Evolutionary conservation across 1,139 yeast genomes (phyloP).

Genomic region (Citeromyces hawaiiensis): DNA sequence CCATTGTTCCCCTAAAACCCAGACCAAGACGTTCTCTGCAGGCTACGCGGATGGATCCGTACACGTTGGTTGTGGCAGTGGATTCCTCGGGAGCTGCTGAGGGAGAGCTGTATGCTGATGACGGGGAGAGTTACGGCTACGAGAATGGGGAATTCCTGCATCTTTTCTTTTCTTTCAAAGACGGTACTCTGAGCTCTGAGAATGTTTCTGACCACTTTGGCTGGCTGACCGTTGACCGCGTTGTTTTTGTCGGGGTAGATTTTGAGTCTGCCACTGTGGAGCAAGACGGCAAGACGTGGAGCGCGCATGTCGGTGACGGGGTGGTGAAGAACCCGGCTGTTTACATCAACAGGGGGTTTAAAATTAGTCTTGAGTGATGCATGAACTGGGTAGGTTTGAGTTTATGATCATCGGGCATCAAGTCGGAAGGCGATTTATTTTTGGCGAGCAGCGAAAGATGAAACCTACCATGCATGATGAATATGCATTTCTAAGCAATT

Average conservation of each 20-base stretch:
- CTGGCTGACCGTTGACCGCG: conserved; percentile 36
- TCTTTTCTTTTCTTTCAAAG: conserved; percentile 21
- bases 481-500: too few relatives aligned
- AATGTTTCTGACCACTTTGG: conserved; percentile 13
- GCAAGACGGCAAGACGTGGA: conserved; percentile 24
- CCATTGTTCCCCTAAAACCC: conserved; percentile 51
- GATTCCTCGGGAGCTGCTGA: conserved; percentile 41
- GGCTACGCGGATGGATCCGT: conserved; percentile 74
- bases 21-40: conserved; percentile 71
- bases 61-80: conserved; percentile 58
- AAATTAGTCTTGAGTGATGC: background rate
- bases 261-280: conserved; percentile 16
- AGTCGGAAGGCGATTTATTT: too few relatives aligned
- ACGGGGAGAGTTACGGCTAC: conserved; percentile 63
- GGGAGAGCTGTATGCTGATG: conserved; percentile 60
- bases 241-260: conserved; percentile 35
- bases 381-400: too few relatives aligned
- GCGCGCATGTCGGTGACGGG: conserved; percentile 15
- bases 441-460: too few relatives aligned
- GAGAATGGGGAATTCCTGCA: conserved; percentile 31
- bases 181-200: conserved; percentile 15
- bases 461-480: too few relatives aligned
- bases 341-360: background rate
- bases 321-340: conserved; percentile 9
- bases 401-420: too few relatives aligned